Evolutionary conservation across 352 stramenopile genomes (phyloP), one percentile per base, ranked within the genome.

Genomic region (Blastocystis sp.): DNA sequence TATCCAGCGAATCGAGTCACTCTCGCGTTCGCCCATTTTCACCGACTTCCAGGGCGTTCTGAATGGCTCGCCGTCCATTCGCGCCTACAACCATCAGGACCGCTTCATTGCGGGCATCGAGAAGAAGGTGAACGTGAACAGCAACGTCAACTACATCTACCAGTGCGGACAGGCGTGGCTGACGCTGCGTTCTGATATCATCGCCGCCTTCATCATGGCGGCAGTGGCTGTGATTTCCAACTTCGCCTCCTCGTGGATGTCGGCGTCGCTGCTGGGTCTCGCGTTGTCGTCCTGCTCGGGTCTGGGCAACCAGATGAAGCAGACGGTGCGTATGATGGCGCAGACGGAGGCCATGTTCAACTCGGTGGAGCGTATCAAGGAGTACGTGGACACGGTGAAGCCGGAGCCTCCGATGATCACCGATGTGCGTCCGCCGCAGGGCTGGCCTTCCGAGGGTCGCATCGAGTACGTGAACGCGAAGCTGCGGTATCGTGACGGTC

Each of bases 401-500:
- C 49, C 67, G 21, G 32, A 48, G 24, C 32, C 29, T 14, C 61
- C 42, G 48, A 24, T n/a, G 36, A 1, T 44, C 8, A 32, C 8
- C 7, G 73, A 88, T 9, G 9, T 42, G 11, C 44, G 14, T 21
- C 61, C 61, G 38, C 61, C 61, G 16, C 14, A 3, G 24, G 3
- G 11, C 6, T 87, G 69, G 73, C 69, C 73, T 38, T 42, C 1
- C 18, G 8, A 63, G 36, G 86, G 79, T 1, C 34, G 29, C 4
- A 88, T 88, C 36, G 54, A 44, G 21, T 18, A 87, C 32, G 14
- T 88, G 18, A 87, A 90, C 56, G 88, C 90, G 2, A 87, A 87
- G 54, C 69, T 96, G 67, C 75, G 91, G 9, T 96, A 97, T 84
- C 84, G 91, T 36, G 75, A 87, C 87, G 84, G 88, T 36, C 49